Base-by-base conservation (phyloP, 768 basidiomycete genomes). In the Boletus rubropictus region DNA sequence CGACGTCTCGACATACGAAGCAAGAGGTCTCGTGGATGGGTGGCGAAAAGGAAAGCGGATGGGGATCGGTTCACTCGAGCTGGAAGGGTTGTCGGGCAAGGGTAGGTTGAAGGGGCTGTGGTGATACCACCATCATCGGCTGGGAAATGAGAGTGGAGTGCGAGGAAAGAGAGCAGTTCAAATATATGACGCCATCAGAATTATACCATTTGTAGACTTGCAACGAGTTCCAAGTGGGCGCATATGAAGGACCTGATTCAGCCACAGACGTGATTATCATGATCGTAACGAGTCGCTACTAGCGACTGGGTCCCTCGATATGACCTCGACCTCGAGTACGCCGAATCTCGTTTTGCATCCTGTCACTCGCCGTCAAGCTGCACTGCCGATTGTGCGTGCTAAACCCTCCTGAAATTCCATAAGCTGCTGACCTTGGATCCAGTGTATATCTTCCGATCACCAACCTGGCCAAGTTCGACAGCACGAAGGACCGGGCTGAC, bases 1-100 rank as follows among this genome's bases (percentile, higher is more conserved):
- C 10, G 67, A 68, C 7, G 70, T 93, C 3, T 48, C 58, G 0
- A 73, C 89, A 3, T 77, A 86, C 20, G 90, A 94, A 67, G 89
- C 82, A 14, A 83, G 71, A 65, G 68, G 44, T 0, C 57, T 97
- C 41, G 83, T 93, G 7, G 68, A 78, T 51, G 61, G 46, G 1
- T 84, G 80, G 78, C 69, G 70, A 40, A 52, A 55, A 15, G 76
- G 72, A 7, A 49, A 61, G 37, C 41, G 62, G 57, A 42, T 39
- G 34, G 49, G 62, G n/a, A 51, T 69, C 9, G 57, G 60, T 17
- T 56, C 61, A 0, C 37, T 72, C 1, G 50, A 55, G 27, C 38
- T 74, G 21, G 57, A 58, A 18, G 68, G 60, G 11, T 17, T 65
- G 18, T 50, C 46, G 1, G 58, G 43, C 9, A 58, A 39, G 48